phyloP scores from a whole-genome alignment of 1,139 yeast genomes.

The Suhomyces taliae region DNA sequence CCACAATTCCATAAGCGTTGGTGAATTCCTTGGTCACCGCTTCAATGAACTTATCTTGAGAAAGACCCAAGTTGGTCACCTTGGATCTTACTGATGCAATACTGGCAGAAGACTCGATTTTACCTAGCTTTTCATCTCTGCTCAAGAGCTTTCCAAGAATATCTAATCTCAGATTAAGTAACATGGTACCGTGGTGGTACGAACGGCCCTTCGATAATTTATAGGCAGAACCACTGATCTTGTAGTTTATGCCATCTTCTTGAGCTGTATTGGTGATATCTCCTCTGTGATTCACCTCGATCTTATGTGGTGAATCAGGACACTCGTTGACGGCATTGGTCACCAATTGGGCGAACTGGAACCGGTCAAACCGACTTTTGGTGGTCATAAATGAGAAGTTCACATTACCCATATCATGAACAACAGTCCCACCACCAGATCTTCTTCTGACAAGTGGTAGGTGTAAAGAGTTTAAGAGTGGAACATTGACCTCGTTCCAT shows the following conservation, averaged over 20 bases:
- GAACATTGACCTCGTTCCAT: conserved; percentile 79
- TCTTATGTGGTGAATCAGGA: conserved; percentile 23
- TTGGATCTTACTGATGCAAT: conserved; percentile 78
- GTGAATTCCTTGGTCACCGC: conserved; percentile 49
- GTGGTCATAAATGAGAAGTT: conserved; percentile 83
- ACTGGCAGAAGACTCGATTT: conserved; percentile 55
- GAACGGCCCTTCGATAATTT: conserved; percentile 81
- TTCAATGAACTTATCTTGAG: conserved; percentile 47
- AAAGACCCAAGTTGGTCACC: conserved; percentile 62
- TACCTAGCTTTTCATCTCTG: conserved; percentile 44
- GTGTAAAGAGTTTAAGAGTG: conserved; percentile 49
- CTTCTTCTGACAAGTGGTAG: conserved; percentile 76
- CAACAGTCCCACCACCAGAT: conserved; percentile 97
- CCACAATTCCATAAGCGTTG: conserved; percentile 28
- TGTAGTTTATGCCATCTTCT: conserved; percentile 37
- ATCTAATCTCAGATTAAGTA: conserved; percentile 63
- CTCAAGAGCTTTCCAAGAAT: conserved; percentile 58
- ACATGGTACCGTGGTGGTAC: conserved; percentile 97
- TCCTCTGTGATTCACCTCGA: conserved; percentile 67
- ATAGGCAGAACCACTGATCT: conserved; percentile 89
- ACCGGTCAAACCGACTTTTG: conserved; percentile 65
- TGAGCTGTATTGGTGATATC: conserved; percentile 59
- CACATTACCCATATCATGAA: conserved; percentile 89
- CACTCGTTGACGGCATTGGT: conserved; percentile 48
- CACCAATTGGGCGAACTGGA: conserved; percentile 57